Percentiles rank a stretch among this genome's conserved stretches.
phyloP scores from a whole-genome alignment of 768 basidiomycete species.

The Mycena albidolilacea region DNA sequence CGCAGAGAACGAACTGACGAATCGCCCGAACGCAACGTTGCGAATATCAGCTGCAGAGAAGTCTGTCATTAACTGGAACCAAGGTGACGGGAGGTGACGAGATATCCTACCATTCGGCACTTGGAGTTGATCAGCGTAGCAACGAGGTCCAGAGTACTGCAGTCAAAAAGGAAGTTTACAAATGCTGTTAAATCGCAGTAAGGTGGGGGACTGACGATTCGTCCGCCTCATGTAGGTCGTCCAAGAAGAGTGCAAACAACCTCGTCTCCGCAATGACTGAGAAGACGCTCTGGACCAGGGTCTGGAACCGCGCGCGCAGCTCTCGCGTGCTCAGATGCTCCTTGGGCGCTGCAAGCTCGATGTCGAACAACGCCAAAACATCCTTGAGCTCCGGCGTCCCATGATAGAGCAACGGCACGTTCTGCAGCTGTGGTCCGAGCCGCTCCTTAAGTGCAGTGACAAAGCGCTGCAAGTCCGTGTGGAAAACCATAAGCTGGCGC shows the following conservation, averaged over 20 bases:
- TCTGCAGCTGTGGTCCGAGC: conserved; percentile 79
- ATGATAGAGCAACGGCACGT: conserved; percentile 79
- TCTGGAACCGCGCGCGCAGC: conserved; percentile 79
- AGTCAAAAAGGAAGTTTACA: conserved; percentile 17
- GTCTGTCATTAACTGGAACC: conserved; percentile 24
- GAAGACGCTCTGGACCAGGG: conserved; percentile 79
- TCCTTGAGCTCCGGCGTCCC: conserved; percentile 80
- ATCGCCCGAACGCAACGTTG: conserved; percentile 71
- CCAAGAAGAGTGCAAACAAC: conserved; percentile 79
- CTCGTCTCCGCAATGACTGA: conserved; percentile 78
- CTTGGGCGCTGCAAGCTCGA: conserved; percentile 64
- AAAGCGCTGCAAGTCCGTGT: conserved; percentile 78
- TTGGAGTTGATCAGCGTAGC: conserved; percentile 75
- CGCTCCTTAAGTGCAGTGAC: conserved; percentile 70
- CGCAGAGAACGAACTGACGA: conserved; percentile 52
- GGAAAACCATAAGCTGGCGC: conserved; percentile 82
- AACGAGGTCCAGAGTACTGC: conserved; percentile 77
- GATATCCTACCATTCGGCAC: conserved; percentile 69
- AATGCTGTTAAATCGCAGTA: not conserved
- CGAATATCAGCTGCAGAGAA: conserved; percentile 69
- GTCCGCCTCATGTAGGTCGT: conserved; percentile 84
- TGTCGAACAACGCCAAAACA: conserved; percentile 69
- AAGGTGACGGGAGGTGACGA: not conserved
- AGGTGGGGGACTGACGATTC: conserved; percentile 61
- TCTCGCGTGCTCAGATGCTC: conserved; percentile 72